Percentiles rank a stretch among this genome's conserved stretches.
Conservation (phyloP, 2,329 filamentous ascomycete species). For the Zalaria sp. region DNA sequence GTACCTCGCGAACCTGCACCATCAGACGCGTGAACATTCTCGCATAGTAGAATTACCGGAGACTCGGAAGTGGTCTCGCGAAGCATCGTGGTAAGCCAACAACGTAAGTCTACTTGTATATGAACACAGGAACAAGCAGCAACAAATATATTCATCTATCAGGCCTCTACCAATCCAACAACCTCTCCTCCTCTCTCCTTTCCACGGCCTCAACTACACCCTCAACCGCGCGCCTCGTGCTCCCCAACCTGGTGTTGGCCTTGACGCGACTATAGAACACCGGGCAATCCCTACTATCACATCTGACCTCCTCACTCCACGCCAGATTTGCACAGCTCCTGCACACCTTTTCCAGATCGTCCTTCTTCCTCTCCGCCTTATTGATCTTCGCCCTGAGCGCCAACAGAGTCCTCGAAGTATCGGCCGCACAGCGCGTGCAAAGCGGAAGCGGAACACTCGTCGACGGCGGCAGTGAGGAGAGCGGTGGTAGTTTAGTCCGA, state of each 20-base stretch:
- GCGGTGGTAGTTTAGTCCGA: slow-evolving; percentile 38
- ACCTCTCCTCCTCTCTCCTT: slow-evolving; percentile 12
- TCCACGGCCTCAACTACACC: slow-evolving; percentile 29
- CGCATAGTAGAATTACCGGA: too few species aligned
- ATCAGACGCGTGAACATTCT: too few species aligned
- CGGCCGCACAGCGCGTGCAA: slow-evolving; percentile 42
- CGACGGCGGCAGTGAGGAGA: slow-evolving; percentile 7
- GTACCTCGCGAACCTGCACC: too few species aligned
- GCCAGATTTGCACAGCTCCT: slow-evolving; percentile 63
- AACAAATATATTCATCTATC: too few species aligned
- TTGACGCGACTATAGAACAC: slow-evolving; percentile 73
- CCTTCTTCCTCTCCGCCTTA: slow-evolving; percentile 47
- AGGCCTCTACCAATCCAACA: slow-evolving; percentile 3
- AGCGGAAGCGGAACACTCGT: slow-evolving; percentile 27
- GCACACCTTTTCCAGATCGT: slow-evolving; percentile 58
- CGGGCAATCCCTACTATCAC: slow-evolving; percentile 83
- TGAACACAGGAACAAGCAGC: too few species aligned
- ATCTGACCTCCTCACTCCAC: slow-evolving; percentile 63
- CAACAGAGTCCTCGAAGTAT: slow-evolving; percentile 47
- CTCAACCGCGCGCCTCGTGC: slow-evolving; percentile 23
- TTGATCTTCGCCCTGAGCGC: slow-evolving; percentile 48
- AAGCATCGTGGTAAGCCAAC: too few species aligned
- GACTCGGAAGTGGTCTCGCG: too few species aligned
- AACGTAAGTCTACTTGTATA: too few species aligned
- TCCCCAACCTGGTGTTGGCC: slow-evolving; percentile 36